Conservation (phyloP, 2,329 filamentous ascomycete genomes). For the Pseudocercospora musae region DNA sequence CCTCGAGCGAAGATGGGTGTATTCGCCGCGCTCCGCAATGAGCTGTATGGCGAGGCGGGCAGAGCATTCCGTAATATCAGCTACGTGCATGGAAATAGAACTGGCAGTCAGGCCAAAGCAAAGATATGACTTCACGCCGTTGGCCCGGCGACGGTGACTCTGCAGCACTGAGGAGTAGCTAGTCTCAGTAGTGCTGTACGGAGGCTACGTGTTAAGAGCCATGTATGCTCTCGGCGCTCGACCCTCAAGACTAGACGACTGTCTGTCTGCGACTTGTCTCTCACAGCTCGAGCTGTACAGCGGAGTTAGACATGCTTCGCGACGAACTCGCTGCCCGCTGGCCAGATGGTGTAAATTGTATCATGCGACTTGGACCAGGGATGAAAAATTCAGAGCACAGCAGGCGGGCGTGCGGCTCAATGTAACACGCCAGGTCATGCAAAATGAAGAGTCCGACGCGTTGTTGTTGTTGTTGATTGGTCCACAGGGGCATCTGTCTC, state of each 20-base stretch:
- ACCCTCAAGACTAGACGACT: too few species aligned
- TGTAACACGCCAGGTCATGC: neutral
- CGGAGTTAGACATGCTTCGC: too few species aligned
- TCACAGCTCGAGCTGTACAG: too few species aligned
- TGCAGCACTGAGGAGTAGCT: neutral
- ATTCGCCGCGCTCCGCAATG: constrained; percentile 51
- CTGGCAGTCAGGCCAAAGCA: constrained; percentile 45
- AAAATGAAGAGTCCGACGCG: neutral
- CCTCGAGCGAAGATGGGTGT: constrained; percentile 49
- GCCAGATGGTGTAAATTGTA: too few species aligned
- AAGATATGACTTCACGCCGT: constrained; percentile 41
- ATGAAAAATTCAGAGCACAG: neutral
- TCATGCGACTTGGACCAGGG: neutral
- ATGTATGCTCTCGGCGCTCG: too few species aligned
- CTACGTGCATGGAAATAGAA: constrained; percentile 51
- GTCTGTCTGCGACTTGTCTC: too few species aligned
- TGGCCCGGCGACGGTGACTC: too few species aligned
- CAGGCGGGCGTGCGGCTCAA: neutral
- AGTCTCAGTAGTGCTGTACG: too few species aligned
- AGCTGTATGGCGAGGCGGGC: constrained; percentile 54
- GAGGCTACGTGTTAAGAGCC: too few species aligned
- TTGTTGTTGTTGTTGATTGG: too few species aligned
- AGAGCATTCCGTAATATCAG: constrained; percentile 51
- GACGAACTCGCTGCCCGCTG: too few species aligned
- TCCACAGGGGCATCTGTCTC: neutral